These are phyloP conservation scores for Talaromyces stipitatus DNA, from an alignment of 495 filamentous ascomycete species.

Conservation along the genomic window DNA sequence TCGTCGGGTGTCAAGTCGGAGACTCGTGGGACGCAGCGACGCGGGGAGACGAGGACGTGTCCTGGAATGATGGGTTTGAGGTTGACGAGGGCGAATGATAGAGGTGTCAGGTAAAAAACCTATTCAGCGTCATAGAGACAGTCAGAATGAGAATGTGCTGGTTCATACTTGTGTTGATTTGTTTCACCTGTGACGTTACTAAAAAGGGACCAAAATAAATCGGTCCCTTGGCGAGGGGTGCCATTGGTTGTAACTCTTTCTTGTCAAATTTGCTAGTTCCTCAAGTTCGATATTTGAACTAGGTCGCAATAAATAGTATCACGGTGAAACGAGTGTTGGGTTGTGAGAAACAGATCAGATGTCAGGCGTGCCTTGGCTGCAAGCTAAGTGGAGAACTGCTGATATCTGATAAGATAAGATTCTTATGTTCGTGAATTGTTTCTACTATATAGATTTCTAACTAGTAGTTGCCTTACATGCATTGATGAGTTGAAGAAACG, in stretches of 20 bases:
- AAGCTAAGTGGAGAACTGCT: background rate
- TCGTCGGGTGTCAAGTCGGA: conserved; percentile 67
- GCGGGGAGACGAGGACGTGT: conserved; percentile 71
- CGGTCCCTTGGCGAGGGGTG: conserved; percentile 24
- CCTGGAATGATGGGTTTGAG: conserved; percentile 91
- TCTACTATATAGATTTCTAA: no score
- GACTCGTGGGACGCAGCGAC: conserved; percentile 57
- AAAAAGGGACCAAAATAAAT: conserved; percentile 40
- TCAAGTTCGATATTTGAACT: no score
- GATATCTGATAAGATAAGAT: conserved; percentile 2
- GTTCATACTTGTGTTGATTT: background rate
- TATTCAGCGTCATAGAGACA: conserved; percentile 8
- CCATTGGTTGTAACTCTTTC: background rate
- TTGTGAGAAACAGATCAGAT: no score
- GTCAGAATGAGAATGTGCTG: background rate
- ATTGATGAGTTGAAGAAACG: background rate
- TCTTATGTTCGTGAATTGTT: no score
- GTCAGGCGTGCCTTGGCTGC: background rate
- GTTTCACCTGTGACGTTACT: conserved; percentile 36
- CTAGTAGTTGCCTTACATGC: no score
- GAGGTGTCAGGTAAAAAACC: conserved; percentile 79
- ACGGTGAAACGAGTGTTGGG: no score
- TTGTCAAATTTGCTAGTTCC: background rate
- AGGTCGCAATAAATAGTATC: no score
- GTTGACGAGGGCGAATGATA: conserved; percentile 83